Conservation (phyloP, 176 grass and related monocot species). For the Zoysia japonica region DNA sequence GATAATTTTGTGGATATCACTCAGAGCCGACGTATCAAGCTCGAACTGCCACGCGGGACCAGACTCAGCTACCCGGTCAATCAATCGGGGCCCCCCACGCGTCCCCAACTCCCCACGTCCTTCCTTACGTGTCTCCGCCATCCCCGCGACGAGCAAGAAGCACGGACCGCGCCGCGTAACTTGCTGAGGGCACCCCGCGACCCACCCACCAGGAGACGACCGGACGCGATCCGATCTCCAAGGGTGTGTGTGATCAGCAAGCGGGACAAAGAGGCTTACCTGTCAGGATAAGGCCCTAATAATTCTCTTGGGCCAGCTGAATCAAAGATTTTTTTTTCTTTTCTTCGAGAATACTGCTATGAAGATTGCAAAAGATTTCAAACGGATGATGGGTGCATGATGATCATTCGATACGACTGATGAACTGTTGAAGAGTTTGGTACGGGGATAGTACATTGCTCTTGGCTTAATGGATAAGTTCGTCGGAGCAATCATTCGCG, state of each 20-base stretch:
- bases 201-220: conserved; percentile 22
- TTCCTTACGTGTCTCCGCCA: conserved; percentile 8
- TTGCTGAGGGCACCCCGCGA: conserved; percentile 35
- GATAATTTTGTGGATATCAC: conserved; percentile 21
- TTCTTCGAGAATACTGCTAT: background rate
- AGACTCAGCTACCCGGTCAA: background rate
- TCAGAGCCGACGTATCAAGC: background rate
- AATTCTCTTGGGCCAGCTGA: background rate
- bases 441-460: background rate
- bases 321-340: background rate
- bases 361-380: background rate
- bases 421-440: conserved; percentile 14
- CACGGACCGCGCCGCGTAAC: background rate
- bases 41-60: conserved; percentile 26
- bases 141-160: background rate
- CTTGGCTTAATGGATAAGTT: conserved; percentile 36
- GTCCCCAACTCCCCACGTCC: background rate
- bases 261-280: conserved; percentile 22
- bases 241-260: conserved; percentile 24
- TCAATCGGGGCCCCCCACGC: background rate
- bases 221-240: conserved; percentile 15
- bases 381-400: conserved; percentile 23
- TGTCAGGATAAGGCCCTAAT: conserved; percentile 43
- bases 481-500: conserved; percentile 8
- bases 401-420: background rate